phyloP scores from a whole-genome alignment of 148 eudicot genomes.

The Pouteria glomerata region DNA sequence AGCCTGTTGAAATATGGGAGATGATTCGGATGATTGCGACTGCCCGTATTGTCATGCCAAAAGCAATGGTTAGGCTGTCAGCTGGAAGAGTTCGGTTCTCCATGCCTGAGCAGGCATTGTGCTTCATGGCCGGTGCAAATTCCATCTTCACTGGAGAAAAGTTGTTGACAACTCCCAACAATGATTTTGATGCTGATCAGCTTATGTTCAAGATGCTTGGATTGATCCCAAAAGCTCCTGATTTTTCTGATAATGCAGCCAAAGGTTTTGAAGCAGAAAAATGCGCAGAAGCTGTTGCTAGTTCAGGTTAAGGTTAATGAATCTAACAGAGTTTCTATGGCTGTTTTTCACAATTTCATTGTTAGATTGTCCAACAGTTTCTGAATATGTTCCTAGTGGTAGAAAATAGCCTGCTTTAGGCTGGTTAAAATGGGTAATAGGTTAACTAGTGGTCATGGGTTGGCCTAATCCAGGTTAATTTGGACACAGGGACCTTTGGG shows the following conservation, averaged over 20 bases:
- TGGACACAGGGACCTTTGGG: no score
- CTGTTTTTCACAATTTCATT: no score
- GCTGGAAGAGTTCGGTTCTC: constrained; percentile 92
- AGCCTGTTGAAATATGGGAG: no score
- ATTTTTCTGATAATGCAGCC: constrained; percentile 40
- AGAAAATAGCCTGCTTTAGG: no score
- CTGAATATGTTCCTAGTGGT: no score
- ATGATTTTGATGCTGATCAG: constrained; percentile 89
- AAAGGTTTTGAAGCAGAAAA: constrained; percentile 32
- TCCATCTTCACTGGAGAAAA: constrained; percentile 97
- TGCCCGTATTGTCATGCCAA: constrained; percentile 94
- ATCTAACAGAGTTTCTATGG: no score
- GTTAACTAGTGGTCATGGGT: no score
- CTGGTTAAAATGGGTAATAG: no score
- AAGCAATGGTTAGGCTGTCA: constrained; percentile 92
- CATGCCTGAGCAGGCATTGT: constrained; percentile 85
- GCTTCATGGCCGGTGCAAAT: constrained; percentile 96
- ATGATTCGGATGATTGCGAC: no score
- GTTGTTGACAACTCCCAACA: constrained; percentile 87
- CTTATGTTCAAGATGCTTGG: constrained; percentile 89
- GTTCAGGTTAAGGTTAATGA: constrained; percentile 41
- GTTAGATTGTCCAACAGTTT: no score
- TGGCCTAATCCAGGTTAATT: no score
- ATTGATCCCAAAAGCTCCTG: constrained; percentile 76
- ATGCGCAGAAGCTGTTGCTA: constrained; percentile 37